A percentile compares a stretch with the other conserved stretches of the same genome.
These are phyloP conservation scores for Trichoderma arundinaceum DNA, from an alignment of 2,329 filamentous ascomycete genomes.

Conservation along the genomic window DNA sequence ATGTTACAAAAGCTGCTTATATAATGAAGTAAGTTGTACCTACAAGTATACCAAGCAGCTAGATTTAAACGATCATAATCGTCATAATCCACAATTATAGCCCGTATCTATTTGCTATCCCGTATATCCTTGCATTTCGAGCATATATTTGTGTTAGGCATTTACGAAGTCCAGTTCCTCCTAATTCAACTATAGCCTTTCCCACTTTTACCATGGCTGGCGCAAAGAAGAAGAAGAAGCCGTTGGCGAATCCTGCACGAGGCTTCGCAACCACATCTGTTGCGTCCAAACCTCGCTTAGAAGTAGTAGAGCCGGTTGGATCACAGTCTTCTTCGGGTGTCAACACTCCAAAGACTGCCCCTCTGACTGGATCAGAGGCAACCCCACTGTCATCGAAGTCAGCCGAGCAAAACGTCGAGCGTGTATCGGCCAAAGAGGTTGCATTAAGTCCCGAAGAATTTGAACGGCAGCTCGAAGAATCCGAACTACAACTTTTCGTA, in stretches of 20 bases:
- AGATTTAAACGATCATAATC: neutral
- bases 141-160: too few relatives aligned
- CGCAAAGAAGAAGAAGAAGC: conserved; percentile 89
- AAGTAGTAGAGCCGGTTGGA: conserved; percentile 52
- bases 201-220: conserved; percentile 62
- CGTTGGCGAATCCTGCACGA: conserved; percentile 81
- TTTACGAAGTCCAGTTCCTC: too few relatives aligned
- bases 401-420: conserved; percentile 11
- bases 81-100: neutral
- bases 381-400: conserved; percentile 33
- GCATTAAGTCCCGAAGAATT: conserved; percentile 83
- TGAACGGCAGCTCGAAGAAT: conserved; percentile 84
- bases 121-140: neutral
- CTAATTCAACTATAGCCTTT: neutral
- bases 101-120: neutral
- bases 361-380: conserved; percentile 39
- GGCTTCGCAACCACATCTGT: conserved; percentile 94
- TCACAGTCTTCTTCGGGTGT: conserved; percentile 35
- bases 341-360: conserved; percentile 40
- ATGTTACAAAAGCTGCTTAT: conserved; percentile 8
- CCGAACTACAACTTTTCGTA: conserved; percentile 85
- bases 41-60: neutral
- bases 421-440: conserved; percentile 42
- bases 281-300: conserved; percentile 78
- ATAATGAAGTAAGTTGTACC: neutral